phyloP scores from a whole-genome alignment of 2,329 filamentous ascomycete species.

The Ampelomyces quisqualis region DNA sequence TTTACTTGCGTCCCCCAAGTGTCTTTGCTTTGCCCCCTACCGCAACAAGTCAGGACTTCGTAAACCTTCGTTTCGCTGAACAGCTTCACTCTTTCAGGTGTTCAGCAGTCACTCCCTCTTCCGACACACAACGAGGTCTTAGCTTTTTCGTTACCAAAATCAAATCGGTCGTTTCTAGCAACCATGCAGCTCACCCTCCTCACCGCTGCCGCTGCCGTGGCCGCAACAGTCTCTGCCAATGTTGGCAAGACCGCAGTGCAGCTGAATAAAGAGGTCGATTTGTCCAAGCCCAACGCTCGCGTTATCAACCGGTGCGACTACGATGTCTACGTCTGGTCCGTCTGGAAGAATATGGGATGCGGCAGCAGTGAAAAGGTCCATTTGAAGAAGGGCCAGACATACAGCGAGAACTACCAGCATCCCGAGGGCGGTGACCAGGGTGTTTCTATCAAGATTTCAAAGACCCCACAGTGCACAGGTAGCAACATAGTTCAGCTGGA shows the following conservation, averaged over 20 bases:
- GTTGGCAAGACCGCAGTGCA: conserved; percentile 15
- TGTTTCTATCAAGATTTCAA: conserved; percentile 46
- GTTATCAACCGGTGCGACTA: conserved; percentile 44
- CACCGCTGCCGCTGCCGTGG: conserved; percentile 34
- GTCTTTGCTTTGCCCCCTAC: conserved; percentile 24
- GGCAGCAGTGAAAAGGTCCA: conserved; percentile 21
- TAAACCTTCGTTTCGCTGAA: conserved; percentile 42
- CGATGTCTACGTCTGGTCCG: conserved; percentile 43
- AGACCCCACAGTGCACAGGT: conserved; percentile 30
- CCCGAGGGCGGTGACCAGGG: conserved; percentile 23
- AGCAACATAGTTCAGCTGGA: conserved; percentile 41
- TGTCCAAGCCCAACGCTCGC: conserved; percentile 22
- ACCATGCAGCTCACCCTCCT: conserved; percentile 40
- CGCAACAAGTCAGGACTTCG: conserved; percentile 43
- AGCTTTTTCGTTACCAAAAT: conserved; percentile 15
- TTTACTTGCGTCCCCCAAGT: conserved; percentile 42
- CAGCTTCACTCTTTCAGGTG: conserved; percentile 46
- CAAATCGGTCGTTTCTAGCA: conserved; percentile 16
- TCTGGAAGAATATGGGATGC: conserved; percentile 35
- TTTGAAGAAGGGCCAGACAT: conserved; percentile 32
- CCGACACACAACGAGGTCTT: conserved; percentile 22
- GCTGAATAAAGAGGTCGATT: conserved; percentile 19
- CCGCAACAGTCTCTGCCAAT: conserved; percentile 33
- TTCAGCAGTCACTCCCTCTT: conserved; percentile 42
- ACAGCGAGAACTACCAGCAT: conserved; percentile 36